phyloP scores from a whole-genome alignment of 1,139 yeast species.

The Diutina rugosa region DNA sequence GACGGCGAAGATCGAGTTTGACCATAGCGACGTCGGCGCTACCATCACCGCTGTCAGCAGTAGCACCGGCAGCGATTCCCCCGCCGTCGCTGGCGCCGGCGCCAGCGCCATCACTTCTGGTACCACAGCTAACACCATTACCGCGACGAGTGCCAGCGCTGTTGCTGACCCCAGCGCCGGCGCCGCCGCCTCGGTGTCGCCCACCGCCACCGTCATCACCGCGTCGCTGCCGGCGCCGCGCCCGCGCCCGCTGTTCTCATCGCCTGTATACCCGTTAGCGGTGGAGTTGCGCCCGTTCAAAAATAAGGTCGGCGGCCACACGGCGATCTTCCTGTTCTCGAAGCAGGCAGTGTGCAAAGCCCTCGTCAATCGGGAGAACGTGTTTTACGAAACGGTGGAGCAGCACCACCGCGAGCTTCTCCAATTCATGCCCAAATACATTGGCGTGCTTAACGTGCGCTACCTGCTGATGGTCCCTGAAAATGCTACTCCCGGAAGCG shows the following conservation, averaged over 20 bases:
- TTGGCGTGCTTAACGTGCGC: conserved; percentile 87
- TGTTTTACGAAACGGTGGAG: conserved; percentile 86
- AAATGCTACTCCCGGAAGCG: background rate
- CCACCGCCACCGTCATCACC: background rate
- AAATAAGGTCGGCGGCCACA: conserved; percentile 96
- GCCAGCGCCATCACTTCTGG: background rate
- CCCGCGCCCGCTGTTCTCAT: background rate
- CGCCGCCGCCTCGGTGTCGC: background rate
- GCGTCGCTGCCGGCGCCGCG: background rate
- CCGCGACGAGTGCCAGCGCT: conserved; percentile 11
- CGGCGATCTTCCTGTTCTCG: conserved; percentile 87
- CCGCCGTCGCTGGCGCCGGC: background rate
- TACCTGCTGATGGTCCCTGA: conserved; percentile 38
- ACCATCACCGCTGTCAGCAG: background rate
- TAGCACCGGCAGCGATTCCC: background rate
- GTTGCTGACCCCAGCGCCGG: background rate
- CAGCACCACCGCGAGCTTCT: conserved; percentile 61
- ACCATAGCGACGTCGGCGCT: conserved; percentile 9
- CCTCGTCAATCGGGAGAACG: conserved; percentile 75
- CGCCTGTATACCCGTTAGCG: conserved; percentile 43
- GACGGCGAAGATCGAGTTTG: conserved; percentile 25
- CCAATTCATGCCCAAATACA: conserved; percentile 81
- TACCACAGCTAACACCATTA: background rate
- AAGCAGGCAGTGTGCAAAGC: conserved; percentile 94
- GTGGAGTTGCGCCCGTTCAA: conserved; percentile 82